These are phyloP conservation scores for Pseudocercospora ulei DNA, from an alignment of 2,329 filamentous ascomycete species.

Conservation along the genomic window DNA sequence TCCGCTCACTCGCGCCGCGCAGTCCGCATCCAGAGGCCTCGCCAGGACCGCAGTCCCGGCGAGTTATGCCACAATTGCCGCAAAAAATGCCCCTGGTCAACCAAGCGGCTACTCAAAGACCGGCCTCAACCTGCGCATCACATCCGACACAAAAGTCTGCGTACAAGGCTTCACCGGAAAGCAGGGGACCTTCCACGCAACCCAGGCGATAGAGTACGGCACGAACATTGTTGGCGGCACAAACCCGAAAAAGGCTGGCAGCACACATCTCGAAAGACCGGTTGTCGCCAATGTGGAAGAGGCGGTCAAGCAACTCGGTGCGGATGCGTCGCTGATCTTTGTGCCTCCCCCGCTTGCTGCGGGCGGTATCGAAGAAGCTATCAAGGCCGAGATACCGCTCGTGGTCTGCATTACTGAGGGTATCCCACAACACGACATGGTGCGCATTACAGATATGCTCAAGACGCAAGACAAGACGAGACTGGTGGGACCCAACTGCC, in stretches of 20 bases:
- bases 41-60: constrained; percentile 48
- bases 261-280: constrained; percentile 77
- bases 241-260: constrained; percentile 96
- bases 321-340: constrained; percentile 87
- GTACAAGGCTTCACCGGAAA: constrained; percentile 91
- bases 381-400: constrained; percentile 83
- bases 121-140: constrained; percentile 72
- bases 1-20: constrained; percentile 59
- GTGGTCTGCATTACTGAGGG: constrained; percentile 97
- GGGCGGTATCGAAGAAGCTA: constrained; percentile 91
- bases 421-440: constrained; percentile 98
- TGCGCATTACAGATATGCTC: constrained; percentile 94
- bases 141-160: constrained; percentile 82
- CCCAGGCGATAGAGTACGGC: constrained; percentile 97
- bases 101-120: constrained; percentile 33
- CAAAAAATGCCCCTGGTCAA: constrained; percentile 38
- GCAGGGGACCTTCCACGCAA: constrained; percentile 74
- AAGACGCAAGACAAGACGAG: constrained; percentile 97
- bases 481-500: constrained; percentile 95
- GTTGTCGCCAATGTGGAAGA: constrained; percentile 87
- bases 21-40: constrained; percentile 46
- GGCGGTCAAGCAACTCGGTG: constrained; percentile 80
- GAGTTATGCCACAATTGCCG: constrained; percentile 61
- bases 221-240: constrained; percentile 97
- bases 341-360: constrained; percentile 93